Evolutionary conservation across 768 basidiomycete genomes (phyloP).

Genomic region (Melanogaster broomeanus): DNA sequence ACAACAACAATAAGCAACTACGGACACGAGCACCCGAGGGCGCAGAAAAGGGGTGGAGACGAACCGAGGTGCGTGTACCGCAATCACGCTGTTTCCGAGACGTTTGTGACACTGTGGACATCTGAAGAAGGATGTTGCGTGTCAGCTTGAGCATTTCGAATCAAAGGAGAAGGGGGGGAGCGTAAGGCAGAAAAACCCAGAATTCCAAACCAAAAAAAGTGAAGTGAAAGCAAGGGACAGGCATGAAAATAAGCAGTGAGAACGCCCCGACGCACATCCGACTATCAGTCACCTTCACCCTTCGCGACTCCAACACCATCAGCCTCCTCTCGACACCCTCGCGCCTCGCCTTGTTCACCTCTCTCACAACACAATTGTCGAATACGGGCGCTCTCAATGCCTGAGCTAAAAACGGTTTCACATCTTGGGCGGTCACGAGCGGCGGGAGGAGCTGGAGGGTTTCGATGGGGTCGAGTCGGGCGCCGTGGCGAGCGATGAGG

Average conservation of each 20-base stretch:
- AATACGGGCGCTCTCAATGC: conserved; percentile 65
- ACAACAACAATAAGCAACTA: neutral
- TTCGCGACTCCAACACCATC: conserved; percentile 74
- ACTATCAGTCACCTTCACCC: conserved; percentile 89
- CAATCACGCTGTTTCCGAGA: conserved; percentile 90
- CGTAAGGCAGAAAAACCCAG: neutral
- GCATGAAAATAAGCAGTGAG: neutral
- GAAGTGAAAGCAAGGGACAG: no score
- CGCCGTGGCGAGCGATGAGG: conserved; percentile 84
- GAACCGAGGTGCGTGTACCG: conserved; percentile 86
- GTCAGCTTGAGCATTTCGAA: neutral
- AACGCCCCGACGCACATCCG: conserved; percentile 69
- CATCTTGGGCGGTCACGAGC: conserved; percentile 79
- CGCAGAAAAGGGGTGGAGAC: neutral
- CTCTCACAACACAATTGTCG: conserved; percentile 67
- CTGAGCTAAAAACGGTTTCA: conserved; percentile 76
- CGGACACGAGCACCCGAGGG: neutral
- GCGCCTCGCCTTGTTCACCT: conserved; percentile 71
- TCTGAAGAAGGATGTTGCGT: conserved; percentile 42
- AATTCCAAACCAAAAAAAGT: neutral
- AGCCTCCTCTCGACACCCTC: conserved; percentile 75
- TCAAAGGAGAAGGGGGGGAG: neutral
- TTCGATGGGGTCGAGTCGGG: conserved; percentile 78
- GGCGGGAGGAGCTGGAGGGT: conserved; percentile 89
- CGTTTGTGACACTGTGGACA: conserved; percentile 97